Evolutionary conservation across 352 stramenopile species (phyloP).

Genomic region (Sclerospora graminicola): DNA sequence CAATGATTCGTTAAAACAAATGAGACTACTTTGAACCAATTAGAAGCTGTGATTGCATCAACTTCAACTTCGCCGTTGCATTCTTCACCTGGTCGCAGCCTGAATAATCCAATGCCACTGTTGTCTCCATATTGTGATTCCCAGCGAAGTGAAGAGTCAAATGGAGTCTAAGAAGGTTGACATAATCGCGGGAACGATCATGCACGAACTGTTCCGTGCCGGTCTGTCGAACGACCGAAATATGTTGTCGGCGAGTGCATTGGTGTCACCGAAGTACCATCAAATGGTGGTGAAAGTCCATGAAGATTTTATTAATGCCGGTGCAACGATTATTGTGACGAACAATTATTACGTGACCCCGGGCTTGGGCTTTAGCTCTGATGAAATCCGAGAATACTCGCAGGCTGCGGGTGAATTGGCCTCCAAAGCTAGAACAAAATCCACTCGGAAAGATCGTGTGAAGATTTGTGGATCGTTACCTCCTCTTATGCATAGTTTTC

Average conservation of each 20-base stretch:
- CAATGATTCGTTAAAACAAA: slow-evolving; percentile 5
- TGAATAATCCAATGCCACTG: slow-evolving; percentile 1
- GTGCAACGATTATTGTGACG: slow-evolving; percentile 73
- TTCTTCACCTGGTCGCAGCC: slow-evolving; percentile 11
- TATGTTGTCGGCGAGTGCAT: slow-evolving; percentile 80
- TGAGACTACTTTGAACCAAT: slow-evolving; percentile 1
- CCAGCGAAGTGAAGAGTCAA: background rate
- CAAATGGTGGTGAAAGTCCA: slow-evolving; percentile 57
- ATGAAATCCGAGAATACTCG: slow-evolving; percentile 64
- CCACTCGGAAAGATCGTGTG: slow-evolving; percentile 15
- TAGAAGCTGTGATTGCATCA: background rate
- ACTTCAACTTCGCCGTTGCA: slow-evolving; percentile 16
- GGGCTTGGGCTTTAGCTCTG: slow-evolving; percentile 68
- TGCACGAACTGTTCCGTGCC: slow-evolving; percentile 81
- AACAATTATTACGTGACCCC: slow-evolving; percentile 87
- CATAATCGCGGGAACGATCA: slow-evolving; percentile 77
- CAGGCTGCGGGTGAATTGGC: slow-evolving; percentile 56
- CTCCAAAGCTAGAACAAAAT: slow-evolving; percentile 25
- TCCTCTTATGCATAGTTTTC: slow-evolving; percentile 85
- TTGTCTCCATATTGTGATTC: background rate
- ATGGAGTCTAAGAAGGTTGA: slow-evolving; percentile 26
- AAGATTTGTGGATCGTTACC: slow-evolving; percentile 83
- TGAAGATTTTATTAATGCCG: slow-evolving; percentile 63
- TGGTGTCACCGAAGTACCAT: slow-evolving; percentile 62
- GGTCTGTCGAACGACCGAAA: slow-evolving; percentile 85